Conservation (phyloP, 345 rosid genomes). For the Combretum micranthum region DNA sequence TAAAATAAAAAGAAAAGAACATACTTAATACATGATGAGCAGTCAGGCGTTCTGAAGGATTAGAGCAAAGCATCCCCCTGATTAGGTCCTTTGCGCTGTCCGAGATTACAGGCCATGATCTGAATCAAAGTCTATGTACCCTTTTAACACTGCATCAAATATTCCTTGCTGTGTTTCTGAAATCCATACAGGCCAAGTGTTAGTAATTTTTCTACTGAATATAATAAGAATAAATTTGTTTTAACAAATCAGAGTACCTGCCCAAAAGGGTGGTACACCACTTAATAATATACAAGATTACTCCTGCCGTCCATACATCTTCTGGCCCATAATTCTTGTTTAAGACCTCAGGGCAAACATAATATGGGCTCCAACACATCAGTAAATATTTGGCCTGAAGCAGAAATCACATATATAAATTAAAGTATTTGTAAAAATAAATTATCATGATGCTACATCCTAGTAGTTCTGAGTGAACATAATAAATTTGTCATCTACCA, state of each 20-base stretch:
- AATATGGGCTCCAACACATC: conserved; percentile 98
- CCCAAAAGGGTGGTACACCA: conserved; percentile 99
- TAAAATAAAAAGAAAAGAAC: conserved; percentile 17
- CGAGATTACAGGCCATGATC: conserved; percentile 94
- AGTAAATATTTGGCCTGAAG: conserved; percentile 72
- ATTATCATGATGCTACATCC: neutral
- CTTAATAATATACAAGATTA: conserved; percentile 90
- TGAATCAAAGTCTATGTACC: conserved; percentile 77
- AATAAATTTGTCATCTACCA: neutral
- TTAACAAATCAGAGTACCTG: conserved; percentile 38
- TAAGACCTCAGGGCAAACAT: conserved; percentile 96
- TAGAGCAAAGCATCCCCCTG: conserved; percentile 75
- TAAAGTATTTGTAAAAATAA: conserved; percentile 1
- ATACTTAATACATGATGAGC: conserved; percentile 96
- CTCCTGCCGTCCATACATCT: conserved; percentile 99
- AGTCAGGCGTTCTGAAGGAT: conserved; percentile 66
- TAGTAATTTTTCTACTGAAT: too few species aligned
- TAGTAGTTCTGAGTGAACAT: neutral
- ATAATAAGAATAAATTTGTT: too few species aligned
- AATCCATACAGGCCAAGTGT: conserved; percentile 3
- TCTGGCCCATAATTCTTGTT: conserved; percentile 86
- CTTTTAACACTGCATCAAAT: conserved; percentile 94
- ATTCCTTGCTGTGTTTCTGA: conserved; percentile 96
- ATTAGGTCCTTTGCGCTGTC: conserved; percentile 93
- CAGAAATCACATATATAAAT: conserved; percentile 10